These are phyloP conservation scores for Puccinellia tenuiflora DNA, from an alignment of 176 grass and related monocot species.

Conservation along the genomic window DNA sequence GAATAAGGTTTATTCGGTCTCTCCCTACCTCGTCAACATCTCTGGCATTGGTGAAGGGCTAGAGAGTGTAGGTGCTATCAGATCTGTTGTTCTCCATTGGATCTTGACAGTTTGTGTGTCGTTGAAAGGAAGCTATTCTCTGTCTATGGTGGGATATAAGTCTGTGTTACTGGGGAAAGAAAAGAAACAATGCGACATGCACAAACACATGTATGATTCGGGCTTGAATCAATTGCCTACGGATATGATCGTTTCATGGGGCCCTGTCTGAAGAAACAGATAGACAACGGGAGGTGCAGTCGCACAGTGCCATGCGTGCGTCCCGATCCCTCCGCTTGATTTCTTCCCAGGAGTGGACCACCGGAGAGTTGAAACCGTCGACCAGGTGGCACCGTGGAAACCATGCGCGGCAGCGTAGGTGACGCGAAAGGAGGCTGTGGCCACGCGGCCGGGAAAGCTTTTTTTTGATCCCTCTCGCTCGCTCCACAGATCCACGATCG, in stretches of 20 bases:
- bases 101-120: no score
- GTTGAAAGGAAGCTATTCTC: no score
- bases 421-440: background rate
- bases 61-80: no score
- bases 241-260: background rate
- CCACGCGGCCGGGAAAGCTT: constrained; percentile 27
- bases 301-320: background rate
- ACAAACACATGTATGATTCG: background rate
- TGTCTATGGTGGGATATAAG: background rate
- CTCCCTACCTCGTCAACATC: no score
- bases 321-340: background rate
- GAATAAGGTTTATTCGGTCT: no score
- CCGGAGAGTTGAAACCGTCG: background rate
- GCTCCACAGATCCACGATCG: background rate
- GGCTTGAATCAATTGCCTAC: background rate
- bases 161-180: no score
- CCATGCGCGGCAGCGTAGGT: background rate
- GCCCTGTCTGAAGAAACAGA: background rate
- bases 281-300: background rate
- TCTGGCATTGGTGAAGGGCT: no score
- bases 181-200: no score
- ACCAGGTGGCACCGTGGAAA: background rate
- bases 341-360: background rate
- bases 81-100: no score
- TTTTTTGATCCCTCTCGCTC: background rate